Conservation (phyloP, 805 yeast genomes). For the Yamadazyma tumulicola region DNA sequence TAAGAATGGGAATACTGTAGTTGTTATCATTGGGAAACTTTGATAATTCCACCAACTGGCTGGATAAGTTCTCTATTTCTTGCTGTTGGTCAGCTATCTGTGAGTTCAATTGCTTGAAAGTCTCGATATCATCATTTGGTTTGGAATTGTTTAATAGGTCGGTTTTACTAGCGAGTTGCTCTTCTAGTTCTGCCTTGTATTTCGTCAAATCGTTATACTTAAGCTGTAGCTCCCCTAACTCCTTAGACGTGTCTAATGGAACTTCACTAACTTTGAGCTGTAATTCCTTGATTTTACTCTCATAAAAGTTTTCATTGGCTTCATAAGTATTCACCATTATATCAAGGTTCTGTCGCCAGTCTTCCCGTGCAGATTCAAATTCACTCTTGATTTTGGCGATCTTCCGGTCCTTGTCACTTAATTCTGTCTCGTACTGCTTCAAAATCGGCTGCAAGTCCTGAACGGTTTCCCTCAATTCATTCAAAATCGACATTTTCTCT, state of each 20-base stretch:
- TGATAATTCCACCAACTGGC: conserved; percentile 9
- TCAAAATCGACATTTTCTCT: conserved; percentile 43
- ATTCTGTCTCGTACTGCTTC: conserved; percentile 43
- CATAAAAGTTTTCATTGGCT: conserved; percentile 50
- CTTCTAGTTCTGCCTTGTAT: conserved; percentile 2
- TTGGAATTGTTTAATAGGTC: neutral
- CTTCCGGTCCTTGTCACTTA: conserved; percentile 44
- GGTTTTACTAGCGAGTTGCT: conserved; percentile 1
- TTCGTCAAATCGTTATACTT: conserved; percentile 2
- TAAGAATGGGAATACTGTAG: neutral
- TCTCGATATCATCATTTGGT: neutral
- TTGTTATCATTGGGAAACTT: conserved; percentile 7
- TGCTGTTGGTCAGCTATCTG: conserved; percentile 2
- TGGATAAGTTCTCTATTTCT: conserved; percentile 10
- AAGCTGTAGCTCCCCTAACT: neutral
- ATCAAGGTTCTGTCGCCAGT: conserved; percentile 56
- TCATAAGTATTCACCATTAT: conserved; percentile 52
- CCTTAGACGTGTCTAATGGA: neutral
- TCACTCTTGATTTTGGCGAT: conserved; percentile 43
- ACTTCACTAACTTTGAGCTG: conserved; percentile 13
- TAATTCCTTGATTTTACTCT: conserved; percentile 41
- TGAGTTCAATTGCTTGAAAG: neutral
- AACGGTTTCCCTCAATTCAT: conserved; percentile 47
- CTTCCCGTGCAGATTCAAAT: conserved; percentile 53
- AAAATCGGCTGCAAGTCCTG: conserved; percentile 46